Percentiles rank a stretch among this genome's conserved stretches.
Conservation (phyloP, 2,329 filamentous ascomycete genomes). For the Colletotrichum falcatum region DNA sequence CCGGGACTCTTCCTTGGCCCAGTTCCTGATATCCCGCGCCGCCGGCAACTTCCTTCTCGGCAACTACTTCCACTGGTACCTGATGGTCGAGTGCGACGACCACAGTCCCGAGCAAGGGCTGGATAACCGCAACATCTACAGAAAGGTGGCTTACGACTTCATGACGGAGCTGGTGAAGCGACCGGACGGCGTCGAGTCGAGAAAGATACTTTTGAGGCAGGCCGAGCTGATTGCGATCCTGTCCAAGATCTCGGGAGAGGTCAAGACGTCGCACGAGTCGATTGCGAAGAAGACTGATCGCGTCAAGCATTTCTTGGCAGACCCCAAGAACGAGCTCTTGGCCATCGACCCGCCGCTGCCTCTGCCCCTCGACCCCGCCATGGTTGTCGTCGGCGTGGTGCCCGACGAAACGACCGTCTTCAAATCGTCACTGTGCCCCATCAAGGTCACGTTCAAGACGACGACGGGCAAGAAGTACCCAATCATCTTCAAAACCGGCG, state of each 20-base stretch:
- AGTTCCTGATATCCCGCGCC: conserved; percentile 89
- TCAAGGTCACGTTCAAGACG: conserved; percentile 92
- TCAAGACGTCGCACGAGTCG: conserved; percentile 83
- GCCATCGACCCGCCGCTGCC: conserved; percentile 87
- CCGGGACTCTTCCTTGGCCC: conserved; percentile 85
- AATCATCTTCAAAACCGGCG: conserved; percentile 96
- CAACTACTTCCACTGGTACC: conserved; percentile 97
- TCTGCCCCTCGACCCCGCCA: conserved; percentile 86
- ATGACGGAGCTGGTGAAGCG: conserved; percentile 86
- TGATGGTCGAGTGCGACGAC: conserved; percentile 98
- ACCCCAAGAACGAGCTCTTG: conserved; percentile 90
- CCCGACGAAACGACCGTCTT: conserved; percentile 92
- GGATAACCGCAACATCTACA: conserved; percentile 86
- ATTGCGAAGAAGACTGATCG: conserved; percentile 84
- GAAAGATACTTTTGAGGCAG: conserved; percentile 84
- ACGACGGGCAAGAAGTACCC: conserved; percentile 82
- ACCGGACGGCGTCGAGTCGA: conserved; percentile 76
- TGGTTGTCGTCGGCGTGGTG: conserved; percentile 82
- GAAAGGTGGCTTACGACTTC: conserved; percentile 95
- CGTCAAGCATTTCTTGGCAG: conserved; percentile 85
- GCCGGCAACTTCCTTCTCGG: conserved; percentile 90
- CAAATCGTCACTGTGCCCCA: conserved; percentile 92
- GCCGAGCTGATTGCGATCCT: conserved; percentile 90
- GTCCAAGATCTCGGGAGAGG: conserved; percentile 88
- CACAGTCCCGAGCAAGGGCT: conserved; percentile 78